Evolutionary conservation across 108 stramenopile species (phyloP).

Genomic region (Craspedostauros australis): DNA sequence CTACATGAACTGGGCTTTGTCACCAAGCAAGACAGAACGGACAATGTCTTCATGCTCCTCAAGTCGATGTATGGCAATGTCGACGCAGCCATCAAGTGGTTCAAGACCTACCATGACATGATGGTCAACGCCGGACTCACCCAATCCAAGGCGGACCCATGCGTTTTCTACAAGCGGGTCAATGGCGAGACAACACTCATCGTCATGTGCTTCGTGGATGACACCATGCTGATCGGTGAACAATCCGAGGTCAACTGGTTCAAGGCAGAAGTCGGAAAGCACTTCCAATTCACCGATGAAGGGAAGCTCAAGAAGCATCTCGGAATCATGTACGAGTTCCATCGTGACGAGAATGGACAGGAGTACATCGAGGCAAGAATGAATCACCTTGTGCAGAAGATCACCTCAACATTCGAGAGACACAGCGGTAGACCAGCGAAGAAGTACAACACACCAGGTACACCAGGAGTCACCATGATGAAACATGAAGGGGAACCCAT

Average conservation of each 20-base stretch:
- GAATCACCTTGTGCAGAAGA: not conserved
- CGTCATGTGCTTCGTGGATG: constrained; percentile 30
- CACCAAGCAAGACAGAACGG: too few relatives aligned
- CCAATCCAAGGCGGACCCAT: too few relatives aligned
- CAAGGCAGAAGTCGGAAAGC: constrained; percentile 7
- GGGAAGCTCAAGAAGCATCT: constrained; percentile 14
- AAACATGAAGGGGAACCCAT: not conserved
- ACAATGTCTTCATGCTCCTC: too few relatives aligned
- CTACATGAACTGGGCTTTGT: too few relatives aligned
- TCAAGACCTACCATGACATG: too few relatives aligned
- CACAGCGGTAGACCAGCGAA: not conserved
- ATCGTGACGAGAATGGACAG: too few relatives aligned
- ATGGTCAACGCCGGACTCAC: too few relatives aligned
- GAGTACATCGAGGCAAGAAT: constrained; percentile 1
- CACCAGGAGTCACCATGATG: not conserved
- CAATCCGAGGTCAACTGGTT: constrained; percentile 2
- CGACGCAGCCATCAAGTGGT: too few relatives aligned
- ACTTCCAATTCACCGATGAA: constrained; percentile 7
- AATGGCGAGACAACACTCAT: too few relatives aligned
- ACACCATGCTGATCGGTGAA: constrained; percentile 2
- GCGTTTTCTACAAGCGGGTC: too few relatives aligned
- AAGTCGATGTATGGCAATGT: too few relatives aligned
- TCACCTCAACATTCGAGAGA: not conserved
- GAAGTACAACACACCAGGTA: constrained; percentile 2
- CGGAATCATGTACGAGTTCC: constrained; percentile 14